These are phyloP conservation scores for Xylogone sp. DNA, from an alignment of 2,329 filamentous ascomycete species.

Conservation along the genomic window DNA sequence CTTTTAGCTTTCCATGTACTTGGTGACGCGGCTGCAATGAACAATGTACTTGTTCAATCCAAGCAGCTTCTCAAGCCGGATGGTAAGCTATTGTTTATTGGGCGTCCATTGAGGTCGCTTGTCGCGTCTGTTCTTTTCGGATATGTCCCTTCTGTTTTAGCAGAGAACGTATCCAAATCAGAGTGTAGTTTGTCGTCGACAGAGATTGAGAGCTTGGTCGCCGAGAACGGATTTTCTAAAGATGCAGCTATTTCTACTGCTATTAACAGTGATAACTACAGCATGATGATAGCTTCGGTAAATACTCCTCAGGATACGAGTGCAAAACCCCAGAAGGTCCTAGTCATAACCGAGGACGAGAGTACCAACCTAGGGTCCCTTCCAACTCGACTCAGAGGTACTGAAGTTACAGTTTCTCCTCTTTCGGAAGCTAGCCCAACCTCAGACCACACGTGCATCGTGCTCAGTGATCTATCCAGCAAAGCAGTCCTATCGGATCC, in stretches of 20 bases:
- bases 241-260: background rate
- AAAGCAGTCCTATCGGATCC: constrained; percentile 37
- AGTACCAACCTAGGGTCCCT: constrained; percentile 28
- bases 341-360: constrained; percentile 29
- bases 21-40: too few relatives aligned
- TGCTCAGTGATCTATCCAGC: constrained; percentile 40
- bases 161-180: constrained; percentile 23
- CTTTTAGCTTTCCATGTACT: too few relatives aligned
- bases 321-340: constrained; percentile 31
- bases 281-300: background rate
- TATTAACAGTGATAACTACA: background rate
- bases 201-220: background rate
- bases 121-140: constrained; percentile 17
- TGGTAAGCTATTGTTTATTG: too few relatives aligned
- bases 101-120: too few relatives aligned
- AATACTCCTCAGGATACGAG: constrained; percentile 30
- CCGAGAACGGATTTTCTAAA: too few relatives aligned
- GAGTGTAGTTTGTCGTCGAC: constrained; percentile 10
- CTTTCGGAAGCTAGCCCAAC: too few relatives aligned
- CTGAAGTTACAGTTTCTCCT: too few relatives aligned
- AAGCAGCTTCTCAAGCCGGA: too few relatives aligned
- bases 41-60: too few relatives aligned
- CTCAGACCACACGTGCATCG: constrained; percentile 33
- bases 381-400: constrained; percentile 22
- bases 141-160: constrained; percentile 33